These are phyloP conservation scores for Acorus gramineus DNA, from an alignment of 106 monocot genomes.

Conservation along the genomic window DNA sequence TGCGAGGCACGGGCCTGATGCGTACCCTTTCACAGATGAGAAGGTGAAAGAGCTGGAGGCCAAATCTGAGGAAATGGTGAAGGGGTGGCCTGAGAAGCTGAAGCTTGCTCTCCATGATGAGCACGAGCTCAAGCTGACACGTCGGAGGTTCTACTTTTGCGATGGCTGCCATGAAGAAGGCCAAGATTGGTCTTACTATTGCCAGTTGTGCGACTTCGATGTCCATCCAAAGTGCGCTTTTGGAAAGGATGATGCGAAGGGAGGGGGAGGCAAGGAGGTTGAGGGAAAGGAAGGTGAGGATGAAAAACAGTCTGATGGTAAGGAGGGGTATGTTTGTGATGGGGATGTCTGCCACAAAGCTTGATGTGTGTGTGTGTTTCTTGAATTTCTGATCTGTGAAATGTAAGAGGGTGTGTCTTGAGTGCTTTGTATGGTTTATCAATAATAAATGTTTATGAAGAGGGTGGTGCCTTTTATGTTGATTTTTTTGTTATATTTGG, in stretches of 20 bases:
- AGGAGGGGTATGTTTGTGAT: conserved; percentile 36
- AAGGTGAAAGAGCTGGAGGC: conserved; percentile 23
- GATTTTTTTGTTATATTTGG: too few relatives aligned
- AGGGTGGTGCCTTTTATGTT: too few relatives aligned
- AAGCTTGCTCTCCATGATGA: conserved; percentile 26
- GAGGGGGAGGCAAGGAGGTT: not conserved
- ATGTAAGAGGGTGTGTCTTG: too few relatives aligned
- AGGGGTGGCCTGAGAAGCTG: conserved; percentile 28
- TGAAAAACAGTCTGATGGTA: not conserved
- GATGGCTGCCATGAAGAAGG: conserved; percentile 17
- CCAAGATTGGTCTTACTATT: conserved; percentile 34
- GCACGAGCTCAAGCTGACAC: conserved; percentile 23
- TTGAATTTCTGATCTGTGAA: too few relatives aligned
- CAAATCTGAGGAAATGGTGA: conserved; percentile 25
- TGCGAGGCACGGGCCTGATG: conserved; percentile 29
- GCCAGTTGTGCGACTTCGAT: conserved; percentile 30
- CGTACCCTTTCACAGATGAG: conserved; percentile 56
- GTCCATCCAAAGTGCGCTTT: conserved; percentile 43
- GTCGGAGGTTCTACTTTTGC: conserved; percentile 15
- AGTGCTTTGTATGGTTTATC: too few relatives aligned
- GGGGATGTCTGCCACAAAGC: conserved; percentile 32
- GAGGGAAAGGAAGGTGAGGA: not conserved
- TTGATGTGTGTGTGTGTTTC: not conserved
- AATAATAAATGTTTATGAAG: too few relatives aligned
- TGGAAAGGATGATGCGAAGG: not conserved